phyloP scores from a whole-genome alignment of 1,284 basidiomycete species.

The Fomes fomentarius region DNA sequence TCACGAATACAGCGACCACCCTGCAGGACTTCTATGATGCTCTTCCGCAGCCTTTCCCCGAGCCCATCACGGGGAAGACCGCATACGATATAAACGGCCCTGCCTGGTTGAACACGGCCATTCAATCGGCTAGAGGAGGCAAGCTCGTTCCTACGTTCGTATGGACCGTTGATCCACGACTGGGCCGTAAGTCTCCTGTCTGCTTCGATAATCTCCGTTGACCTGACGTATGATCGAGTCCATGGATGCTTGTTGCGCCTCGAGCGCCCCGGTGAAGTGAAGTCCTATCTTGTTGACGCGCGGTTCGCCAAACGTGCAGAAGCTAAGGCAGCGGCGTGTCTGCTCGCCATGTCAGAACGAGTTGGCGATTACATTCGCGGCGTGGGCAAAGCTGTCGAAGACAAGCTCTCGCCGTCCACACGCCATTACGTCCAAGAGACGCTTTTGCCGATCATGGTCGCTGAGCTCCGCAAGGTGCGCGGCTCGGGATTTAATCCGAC shows the following conservation, averaged over 20 bases:
- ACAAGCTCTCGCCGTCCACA: slow-evolving; percentile 45
- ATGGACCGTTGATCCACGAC: slow-evolving; percentile 44
- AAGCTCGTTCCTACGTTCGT: slow-evolving; percentile 47
- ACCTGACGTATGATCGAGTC: slow-evolving; percentile 39
- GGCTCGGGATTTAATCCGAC: slow-evolving; percentile 39
- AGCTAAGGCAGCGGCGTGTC: slow-evolving; percentile 63
- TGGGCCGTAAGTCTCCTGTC: slow-evolving; percentile 41
- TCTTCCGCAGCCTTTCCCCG: slow-evolving; percentile 61
- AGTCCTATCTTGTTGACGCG: slow-evolving; percentile 60
- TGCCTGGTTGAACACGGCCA: slow-evolving; percentile 53
- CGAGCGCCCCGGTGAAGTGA: slow-evolving; percentile 49
- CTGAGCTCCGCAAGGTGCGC: slow-evolving; percentile 47
- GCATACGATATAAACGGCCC: slow-evolving; percentile 54
- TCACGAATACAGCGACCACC: slow-evolving; percentile 28
- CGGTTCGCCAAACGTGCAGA: slow-evolving; percentile 59
- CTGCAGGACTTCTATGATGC: slow-evolving; percentile 60
- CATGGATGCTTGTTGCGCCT: slow-evolving; percentile 65
- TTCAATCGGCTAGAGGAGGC: slow-evolving; percentile 54
- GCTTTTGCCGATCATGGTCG: slow-evolving; percentile 45
- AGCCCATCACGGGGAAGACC: slow-evolving; percentile 45
- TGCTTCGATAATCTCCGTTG: slow-evolving; percentile 5
- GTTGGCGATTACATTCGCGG: slow-evolving; percentile 56
- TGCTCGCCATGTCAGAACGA: slow-evolving; percentile 63
- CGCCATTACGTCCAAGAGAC: slow-evolving; percentile 45
- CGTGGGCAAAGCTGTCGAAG: slow-evolving; percentile 44